Conservation (phyloP, 768 basidiomycete species). For the Lactarius indigo region DNA sequence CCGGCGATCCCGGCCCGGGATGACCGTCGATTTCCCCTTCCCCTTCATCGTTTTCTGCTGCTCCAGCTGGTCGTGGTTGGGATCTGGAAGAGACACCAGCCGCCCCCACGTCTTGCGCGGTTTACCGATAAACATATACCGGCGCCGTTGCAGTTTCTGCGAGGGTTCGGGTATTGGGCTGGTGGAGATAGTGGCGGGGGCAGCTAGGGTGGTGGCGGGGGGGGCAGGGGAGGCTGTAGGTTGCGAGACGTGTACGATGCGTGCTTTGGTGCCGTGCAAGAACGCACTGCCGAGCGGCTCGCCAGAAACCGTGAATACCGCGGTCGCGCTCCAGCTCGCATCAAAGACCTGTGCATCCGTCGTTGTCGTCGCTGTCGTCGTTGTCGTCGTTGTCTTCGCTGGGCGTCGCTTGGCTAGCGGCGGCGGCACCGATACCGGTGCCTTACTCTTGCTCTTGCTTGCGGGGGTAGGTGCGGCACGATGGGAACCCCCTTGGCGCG, state of each 20-base stretch:
- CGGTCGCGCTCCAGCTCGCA: not conserved
- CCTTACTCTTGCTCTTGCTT: not conserved
- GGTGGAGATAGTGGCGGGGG: not conserved
- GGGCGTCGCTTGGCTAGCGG: too few species aligned
- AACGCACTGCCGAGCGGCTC: not conserved
- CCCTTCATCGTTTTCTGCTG: not conserved
- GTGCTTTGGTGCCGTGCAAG: not conserved
- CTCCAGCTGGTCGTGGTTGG: not conserved
- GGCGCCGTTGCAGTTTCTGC: not conserved
- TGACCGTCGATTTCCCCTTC: not conserved
- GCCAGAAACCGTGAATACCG: not conserved
- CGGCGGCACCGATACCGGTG: not conserved
- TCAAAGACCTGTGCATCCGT: not conserved
- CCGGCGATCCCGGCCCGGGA: not conserved
- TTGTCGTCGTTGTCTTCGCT: too few species aligned
- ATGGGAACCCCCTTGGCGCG: not conserved
- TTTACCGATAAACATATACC: conserved; percentile 6
- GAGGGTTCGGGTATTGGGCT: not conserved
- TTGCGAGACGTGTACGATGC: not conserved
- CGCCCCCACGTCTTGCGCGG: conserved; percentile 13
- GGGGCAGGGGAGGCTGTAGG: not conserved
- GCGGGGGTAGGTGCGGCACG: not conserved
- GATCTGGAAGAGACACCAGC: conserved; percentile 5
- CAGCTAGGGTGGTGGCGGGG: not conserved
- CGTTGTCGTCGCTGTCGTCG: not conserved